Evolutionary conservation across 2,329 filamentous ascomycete species (phyloP).

Genomic region (Paracamarosporium sp.): DNA sequence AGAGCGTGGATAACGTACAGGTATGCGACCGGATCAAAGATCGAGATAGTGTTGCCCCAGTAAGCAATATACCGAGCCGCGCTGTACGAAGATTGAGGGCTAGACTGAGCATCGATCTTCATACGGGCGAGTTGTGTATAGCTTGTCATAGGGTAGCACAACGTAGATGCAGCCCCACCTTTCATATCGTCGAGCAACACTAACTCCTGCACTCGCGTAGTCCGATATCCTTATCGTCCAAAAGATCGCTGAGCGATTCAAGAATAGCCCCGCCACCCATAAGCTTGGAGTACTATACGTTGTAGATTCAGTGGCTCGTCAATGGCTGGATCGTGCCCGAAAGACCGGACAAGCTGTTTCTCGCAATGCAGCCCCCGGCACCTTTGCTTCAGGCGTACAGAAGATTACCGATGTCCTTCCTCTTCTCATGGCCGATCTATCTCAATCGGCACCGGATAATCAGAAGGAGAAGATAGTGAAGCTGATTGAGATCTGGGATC

Average conservation of each 20-base stretch:
- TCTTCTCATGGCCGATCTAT: constrained; percentile 92
- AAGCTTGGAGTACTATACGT: constrained; percentile 99
- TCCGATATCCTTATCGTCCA: constrained; percentile 94
- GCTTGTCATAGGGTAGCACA: not conserved
- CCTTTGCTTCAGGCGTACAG: constrained; percentile 92
- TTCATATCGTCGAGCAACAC: constrained; percentile 21
- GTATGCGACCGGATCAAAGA: constrained; percentile 27
- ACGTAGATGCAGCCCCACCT: not conserved
- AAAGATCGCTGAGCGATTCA: constrained; percentile 97
- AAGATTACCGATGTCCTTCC: constrained; percentile 95
- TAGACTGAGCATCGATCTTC: not conserved
- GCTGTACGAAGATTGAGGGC: not conserved
- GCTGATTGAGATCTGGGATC: constrained; percentile 97
- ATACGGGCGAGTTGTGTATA: not conserved
- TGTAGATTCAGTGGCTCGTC: constrained; percentile 99
- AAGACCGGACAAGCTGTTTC: constrained; percentile 77
- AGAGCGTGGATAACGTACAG: constrained; percentile 71
- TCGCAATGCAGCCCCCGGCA: constrained; percentile 86
- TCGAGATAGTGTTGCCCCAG: not conserved
- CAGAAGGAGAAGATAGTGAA: constrained; percentile 98
- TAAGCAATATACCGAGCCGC: not conserved
- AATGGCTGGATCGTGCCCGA: constrained; percentile 97
- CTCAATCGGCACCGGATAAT: constrained; percentile 84
- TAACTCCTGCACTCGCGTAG: constrained; percentile 57
- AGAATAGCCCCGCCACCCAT: constrained; percentile 91